These are phyloP conservation scores for Tremella mesenterica DNA, from an alignment of 768 basidiomycete genomes.

Conservation along the genomic window DNA sequence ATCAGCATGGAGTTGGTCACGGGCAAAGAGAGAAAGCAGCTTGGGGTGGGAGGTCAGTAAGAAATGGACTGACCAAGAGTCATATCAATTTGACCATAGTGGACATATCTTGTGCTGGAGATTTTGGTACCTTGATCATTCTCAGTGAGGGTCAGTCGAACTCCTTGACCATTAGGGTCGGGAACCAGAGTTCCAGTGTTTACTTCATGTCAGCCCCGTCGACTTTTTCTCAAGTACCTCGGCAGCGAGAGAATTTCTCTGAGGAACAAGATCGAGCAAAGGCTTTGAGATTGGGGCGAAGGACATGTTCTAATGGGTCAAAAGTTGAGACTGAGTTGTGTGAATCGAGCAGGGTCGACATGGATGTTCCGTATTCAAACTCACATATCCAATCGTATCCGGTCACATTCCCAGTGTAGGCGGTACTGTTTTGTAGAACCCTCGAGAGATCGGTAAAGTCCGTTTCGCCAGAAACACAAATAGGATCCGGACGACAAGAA, in stretches of 20 bases:
- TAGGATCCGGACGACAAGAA: slow-evolving; percentile 60
- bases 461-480: slow-evolving; percentile 55
- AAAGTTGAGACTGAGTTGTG: no score
- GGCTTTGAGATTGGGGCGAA: no score
- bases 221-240: no score
- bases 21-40: neutral
- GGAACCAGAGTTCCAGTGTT: slow-evolving; percentile 17
- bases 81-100: slow-evolving; percentile 61
- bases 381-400: slow-evolving; percentile 50
- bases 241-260: no score
- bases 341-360: neutral
- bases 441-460: slow-evolving; percentile 47
- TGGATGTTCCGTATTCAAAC: neutral
- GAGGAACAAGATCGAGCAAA: no score
- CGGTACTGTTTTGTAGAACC: slow-evolving; percentile 59
- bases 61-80: slow-evolving; percentile 11
- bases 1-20: slow-evolving; percentile 5
- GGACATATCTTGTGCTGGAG: slow-evolving; percentile 69
- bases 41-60: neutral
- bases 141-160: slow-evolving; percentile 56
- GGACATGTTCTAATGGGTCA: no score
- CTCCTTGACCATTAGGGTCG: slow-evolving; percentile 14
- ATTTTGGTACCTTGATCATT: slow-evolving; percentile 62
- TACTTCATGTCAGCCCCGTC: neutral
- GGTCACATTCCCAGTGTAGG: slow-evolving; percentile 66